Base-by-base conservation (phyloP, 1,284 basidiomycete genomes). In the Apiotrichum brassicae region DNA sequence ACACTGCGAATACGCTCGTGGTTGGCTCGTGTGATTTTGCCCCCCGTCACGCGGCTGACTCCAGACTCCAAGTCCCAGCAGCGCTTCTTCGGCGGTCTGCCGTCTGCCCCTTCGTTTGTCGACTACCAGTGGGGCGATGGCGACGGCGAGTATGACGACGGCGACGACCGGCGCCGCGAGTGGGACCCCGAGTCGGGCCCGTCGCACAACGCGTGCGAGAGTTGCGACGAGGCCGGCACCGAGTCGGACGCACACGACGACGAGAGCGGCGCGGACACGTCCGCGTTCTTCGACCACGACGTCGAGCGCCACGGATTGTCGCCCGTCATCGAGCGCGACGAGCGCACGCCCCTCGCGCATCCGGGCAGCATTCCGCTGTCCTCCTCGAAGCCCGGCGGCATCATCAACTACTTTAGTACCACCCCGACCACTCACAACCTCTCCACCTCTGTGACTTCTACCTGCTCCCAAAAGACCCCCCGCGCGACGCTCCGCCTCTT, bases 21-120 rank as follows among this genome's bases (percentile, higher is more conserved):
- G n/a, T n/a, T n/a, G n/a, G n/a, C n/a, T n/a, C n/a, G n/a, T n/a
- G n/a, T n/a, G n/a, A n/a, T n/a, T n/a, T n/a, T n/a, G n/a, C 28
- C 16, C 18, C 24, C n/a, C 18, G 25, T 40, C 26, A 9, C 45
- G 14, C 2, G 16, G 54, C 52, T 32, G 51, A 48, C 5, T 24
- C 6, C 49, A 74, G 72, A 71, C 56, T 70, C 68, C 0, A 61
- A 70, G 22, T 71, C 70, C 9, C 72, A 74, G 53, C 66, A 71
- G 38, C 56, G 66, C n/a, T 62, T 63, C 41, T 68, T 66, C 48
- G 66, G 64, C 7, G 58, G 55, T 32, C 49, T 65, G 5, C 59
- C 58, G 4, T 68, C 66, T 1, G 68, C 66, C 4, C 72, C 72
- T 6, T 71, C 70, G 0, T 74, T 74, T 43, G 59, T 72, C 47